These are phyloP conservation scores for Sporisorium sorghi DNA, from an alignment of 1,284 basidiomycete genomes.

Conservation along the genomic window DNA sequence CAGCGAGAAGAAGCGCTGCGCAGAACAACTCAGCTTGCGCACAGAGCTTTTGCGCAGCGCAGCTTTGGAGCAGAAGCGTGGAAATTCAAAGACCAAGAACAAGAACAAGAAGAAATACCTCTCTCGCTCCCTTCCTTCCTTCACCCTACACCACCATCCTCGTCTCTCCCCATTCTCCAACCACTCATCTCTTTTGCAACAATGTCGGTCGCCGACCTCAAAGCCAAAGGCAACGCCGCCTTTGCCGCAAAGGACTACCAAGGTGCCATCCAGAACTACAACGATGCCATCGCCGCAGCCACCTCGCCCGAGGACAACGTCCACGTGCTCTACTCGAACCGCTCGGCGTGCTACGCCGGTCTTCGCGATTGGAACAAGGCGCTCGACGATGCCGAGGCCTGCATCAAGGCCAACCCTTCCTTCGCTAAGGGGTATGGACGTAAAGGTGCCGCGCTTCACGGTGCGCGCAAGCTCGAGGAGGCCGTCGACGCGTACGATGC, in stretches of 20 bases:
- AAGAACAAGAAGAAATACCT: slow-evolving; percentile 5
- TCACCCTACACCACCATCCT: no score
- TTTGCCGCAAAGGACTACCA: slow-evolving; percentile 68
- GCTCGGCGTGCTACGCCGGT: slow-evolving; percentile 88
- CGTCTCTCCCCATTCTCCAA: neutral
- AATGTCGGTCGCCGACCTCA: slow-evolving; percentile 67
- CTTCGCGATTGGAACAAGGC: slow-evolving; percentile 83
- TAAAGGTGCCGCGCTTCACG: slow-evolving; percentile 95
- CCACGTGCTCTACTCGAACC: slow-evolving; percentile 93
- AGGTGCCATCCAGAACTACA: slow-evolving; percentile 63
- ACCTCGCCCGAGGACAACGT: slow-evolving; percentile 63
- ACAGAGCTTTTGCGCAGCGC: neutral
- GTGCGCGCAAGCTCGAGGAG: slow-evolving; percentile 81
- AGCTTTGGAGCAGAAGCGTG: no score
- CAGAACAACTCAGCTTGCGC: neutral
- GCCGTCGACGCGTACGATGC: slow-evolving; percentile 84
- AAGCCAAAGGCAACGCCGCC: slow-evolving; percentile 68
- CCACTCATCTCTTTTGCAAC: neutral
- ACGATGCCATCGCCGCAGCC: slow-evolving; percentile 64
- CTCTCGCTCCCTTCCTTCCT: neutral
- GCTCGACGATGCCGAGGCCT: slow-evolving; percentile 85
- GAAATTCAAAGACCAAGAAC: no score
- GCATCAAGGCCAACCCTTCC: slow-evolving; percentile 79
- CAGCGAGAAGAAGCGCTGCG: slow-evolving; percentile 4
- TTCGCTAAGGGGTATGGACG: slow-evolving; percentile 93